Base-by-base conservation (phyloP, 495 filamentous ascomycete species). In the Diplogelasinospora grovesii region DNA sequence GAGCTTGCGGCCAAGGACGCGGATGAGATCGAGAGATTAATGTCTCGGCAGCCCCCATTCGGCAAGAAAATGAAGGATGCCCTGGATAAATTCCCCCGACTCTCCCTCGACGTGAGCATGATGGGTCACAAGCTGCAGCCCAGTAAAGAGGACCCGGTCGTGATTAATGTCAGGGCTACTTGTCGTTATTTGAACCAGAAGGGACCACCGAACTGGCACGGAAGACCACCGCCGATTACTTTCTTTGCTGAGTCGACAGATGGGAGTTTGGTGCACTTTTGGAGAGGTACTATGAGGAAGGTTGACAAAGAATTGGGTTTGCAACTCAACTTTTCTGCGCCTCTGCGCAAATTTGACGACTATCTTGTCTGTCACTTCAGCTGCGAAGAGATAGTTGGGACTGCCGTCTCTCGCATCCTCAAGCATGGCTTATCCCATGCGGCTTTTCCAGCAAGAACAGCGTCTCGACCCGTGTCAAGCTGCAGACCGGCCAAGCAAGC, bases 341-440 rank as follows among this genome's bases (percentile, higher is more conserved):
- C 74, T 0, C 50, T 95, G 28, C 71, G 66, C 7, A 63, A 53
- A 6, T 46, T 65, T 8, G 70, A 69, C 7, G 79, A 90, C 31
- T 64, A 57, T 11, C 68, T 96, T 29, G 64, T 63, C 16, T 92
- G 85, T 44, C 78, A 86, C 59, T 71, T 86, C 9, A 85, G 83
- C 63, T 96, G 92, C 49, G 90, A 96, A 59, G 84, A 87, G 26
- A 85, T 96, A 46, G 87, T 90, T 46, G 93, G 90, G 2, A 96
- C 93, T 0, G 59, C 76, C 41, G 70, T 78, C 29, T 66, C 68
- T 21, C 77, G 75, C 27, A 63, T 73, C 8, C 48, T 95, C 8
- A 77, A 77, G 26, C 82, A 78, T 16, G 63, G 77, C 24, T 55
- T 94, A 38, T 73, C 79, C 2, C 45, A 61, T 0, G 70, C 68